A percentile compares a stretch with the other conserved stretches of the same genome.
phyloP scores from a whole-genome alignment of 2,329 filamentous ascomycete genomes.

The Fusarium nanum region DNA sequence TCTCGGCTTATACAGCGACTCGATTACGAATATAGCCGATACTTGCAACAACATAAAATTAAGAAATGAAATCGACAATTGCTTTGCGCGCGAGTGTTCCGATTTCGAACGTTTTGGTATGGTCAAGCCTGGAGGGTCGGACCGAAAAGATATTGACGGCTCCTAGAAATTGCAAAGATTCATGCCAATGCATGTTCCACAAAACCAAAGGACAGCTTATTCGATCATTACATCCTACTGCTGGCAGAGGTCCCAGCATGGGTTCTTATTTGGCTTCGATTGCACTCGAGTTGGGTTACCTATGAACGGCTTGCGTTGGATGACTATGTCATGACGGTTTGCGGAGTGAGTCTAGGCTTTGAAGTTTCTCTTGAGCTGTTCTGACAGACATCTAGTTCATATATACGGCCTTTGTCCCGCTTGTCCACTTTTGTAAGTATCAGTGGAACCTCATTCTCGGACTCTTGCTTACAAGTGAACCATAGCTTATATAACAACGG shows the following conservation, averaged over 20 bases:
- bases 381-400: constrained; percentile 40
- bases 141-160: constrained; percentile 2
- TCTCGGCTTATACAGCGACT: constrained; percentile 10
- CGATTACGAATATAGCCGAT: constrained; percentile 8
- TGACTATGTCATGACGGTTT: constrained; percentile 55
- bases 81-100: constrained; percentile 32
- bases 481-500: constrained; percentile 20
- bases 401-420: constrained; percentile 33
- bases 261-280: constrained; percentile 51
- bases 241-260: constrained; percentile 52
- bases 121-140: background rate
- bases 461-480: constrained; percentile 4
- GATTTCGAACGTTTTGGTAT: constrained; percentile 38
- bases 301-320: constrained; percentile 50
- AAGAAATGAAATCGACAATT: constrained; percentile 20
- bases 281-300: constrained; percentile 53
- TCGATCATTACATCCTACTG: constrained; percentile 51
- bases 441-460: no score
- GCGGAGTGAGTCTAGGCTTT: constrained; percentile 44
- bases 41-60: constrained; percentile 22
- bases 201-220: constrained; percentile 48
- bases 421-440: constrained; percentile 27
- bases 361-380: background rate
- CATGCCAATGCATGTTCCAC: constrained; percentile 51
- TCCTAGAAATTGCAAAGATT: constrained; percentile 48